These are phyloP conservation scores for Triadica sebifera DNA, from an alignment of 345 rosid genomes.

Conservation along the genomic window DNA sequence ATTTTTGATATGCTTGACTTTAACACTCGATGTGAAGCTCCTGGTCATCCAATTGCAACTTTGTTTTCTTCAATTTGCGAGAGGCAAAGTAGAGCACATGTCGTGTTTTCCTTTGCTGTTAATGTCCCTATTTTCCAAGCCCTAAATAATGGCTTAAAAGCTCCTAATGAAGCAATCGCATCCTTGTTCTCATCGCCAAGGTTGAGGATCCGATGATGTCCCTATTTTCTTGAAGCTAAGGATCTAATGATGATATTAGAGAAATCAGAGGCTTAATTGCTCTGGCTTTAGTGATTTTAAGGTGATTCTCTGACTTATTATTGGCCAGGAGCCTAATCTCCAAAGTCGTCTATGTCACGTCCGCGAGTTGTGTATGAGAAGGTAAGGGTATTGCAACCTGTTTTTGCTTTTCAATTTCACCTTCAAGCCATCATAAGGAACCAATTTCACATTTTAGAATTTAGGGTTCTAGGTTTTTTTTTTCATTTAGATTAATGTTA, in stretches of 20 bases:
- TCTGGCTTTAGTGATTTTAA: slow-evolving; percentile 76
- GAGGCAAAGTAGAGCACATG: slow-evolving; percentile 83
- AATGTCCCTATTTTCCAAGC: slow-evolving; percentile 70
- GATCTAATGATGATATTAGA: slow-evolving; percentile 62
- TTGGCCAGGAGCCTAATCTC: slow-evolving; percentile 89
- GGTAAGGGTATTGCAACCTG: too few relatives aligned
- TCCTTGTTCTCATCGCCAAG: slow-evolving; percentile 93
- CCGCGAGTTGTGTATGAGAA: too few relatives aligned
- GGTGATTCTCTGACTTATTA: slow-evolving; percentile 79
- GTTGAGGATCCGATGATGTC: slow-evolving; percentile 83
- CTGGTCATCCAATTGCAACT: slow-evolving; percentile 79
- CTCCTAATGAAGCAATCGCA: slow-evolving; percentile 69
- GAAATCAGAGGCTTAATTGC: slow-evolving; percentile 76
- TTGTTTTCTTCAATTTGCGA: slow-evolving; percentile 86
- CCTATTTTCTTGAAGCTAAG: slow-evolving; percentile 82
- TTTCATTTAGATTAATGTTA: too few relatives aligned
- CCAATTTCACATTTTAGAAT: too few relatives aligned
- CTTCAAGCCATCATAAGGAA: too few relatives aligned
- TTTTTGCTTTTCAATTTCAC: too few relatives aligned
- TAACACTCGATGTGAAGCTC: too few relatives aligned
- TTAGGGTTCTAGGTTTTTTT: too few relatives aligned
- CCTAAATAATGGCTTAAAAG: slow-evolving; percentile 74
- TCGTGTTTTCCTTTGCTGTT: slow-evolving; percentile 83
- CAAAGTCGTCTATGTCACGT: slow-evolving; percentile 97
- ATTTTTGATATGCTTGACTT: too few relatives aligned